These are phyloP conservation scores for Euphorbia peplus DNA, from an alignment of 345 rosid genomes.

Conservation along the genomic window DNA sequence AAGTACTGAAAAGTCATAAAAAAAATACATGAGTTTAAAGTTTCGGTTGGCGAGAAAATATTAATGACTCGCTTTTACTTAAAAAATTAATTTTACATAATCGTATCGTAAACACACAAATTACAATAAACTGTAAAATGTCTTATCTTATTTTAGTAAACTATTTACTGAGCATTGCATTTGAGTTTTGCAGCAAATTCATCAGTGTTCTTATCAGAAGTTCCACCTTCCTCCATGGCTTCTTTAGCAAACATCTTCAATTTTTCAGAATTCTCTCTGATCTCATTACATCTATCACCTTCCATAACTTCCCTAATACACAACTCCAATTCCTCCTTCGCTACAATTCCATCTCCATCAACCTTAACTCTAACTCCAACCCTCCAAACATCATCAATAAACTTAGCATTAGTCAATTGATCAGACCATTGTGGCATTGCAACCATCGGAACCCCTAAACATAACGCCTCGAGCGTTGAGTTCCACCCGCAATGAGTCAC, in stretches of 20 bases:
- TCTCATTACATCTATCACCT: conserved; percentile 37
- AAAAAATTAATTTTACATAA: too few species aligned
- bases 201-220: conserved; percentile 5
- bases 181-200: conserved; percentile 6
- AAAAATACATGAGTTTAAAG: too few species aligned
- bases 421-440: conserved; percentile 61
- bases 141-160: too few species aligned
- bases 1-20: too few species aligned
- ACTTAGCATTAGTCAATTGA: conserved; percentile 52
- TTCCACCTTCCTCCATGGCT: conserved; percentile 9
- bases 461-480: conserved; percentile 47
- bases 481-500: conserved; percentile 72
- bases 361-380: conserved; percentile 53
- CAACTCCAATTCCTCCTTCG: conserved; percentile 45
- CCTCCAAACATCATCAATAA: conserved; percentile 56
- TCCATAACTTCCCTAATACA: conserved; percentile 52
- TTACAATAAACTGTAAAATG: too few species aligned
- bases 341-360: conserved; percentile 45
- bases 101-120: too few species aligned
- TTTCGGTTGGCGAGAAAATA: too few species aligned
- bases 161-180: too few species aligned
- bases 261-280: background rate
- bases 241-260: background rate
- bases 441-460: conserved; percentile 52
- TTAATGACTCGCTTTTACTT: too few species aligned